Percentiles rank a stretch among this genome's conserved stretches.
Conservation (phyloP, 805 yeast species). For the Priceomyces melissophilus region DNA sequence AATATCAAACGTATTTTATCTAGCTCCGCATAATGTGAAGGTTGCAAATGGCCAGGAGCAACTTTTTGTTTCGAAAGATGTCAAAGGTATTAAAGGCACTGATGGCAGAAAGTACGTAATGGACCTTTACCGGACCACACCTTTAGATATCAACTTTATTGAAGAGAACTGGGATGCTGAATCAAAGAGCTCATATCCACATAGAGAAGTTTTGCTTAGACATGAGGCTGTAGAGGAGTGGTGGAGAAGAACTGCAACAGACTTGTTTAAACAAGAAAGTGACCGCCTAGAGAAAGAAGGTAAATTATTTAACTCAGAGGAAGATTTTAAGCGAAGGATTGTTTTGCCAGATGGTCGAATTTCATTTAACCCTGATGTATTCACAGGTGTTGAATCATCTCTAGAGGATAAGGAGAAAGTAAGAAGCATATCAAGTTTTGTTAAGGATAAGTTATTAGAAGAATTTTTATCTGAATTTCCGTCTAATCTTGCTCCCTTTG, state of each 20-base stretch:
- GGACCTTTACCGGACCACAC: constrained; percentile 81
- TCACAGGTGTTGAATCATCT: constrained; percentile 40
- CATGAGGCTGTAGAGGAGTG: constrained; percentile 88
- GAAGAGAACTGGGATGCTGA: constrained; percentile 48
- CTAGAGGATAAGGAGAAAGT: constrained; percentile 61
- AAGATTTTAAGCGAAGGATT: constrained; percentile 46
- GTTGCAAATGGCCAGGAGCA: constrained; percentile 45
- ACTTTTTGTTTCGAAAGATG: constrained; percentile 67
- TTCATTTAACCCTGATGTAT: constrained; percentile 78
- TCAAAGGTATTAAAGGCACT: constrained; percentile 81
- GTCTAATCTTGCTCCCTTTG: constrained; percentile 64
- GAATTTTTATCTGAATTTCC: constrained; percentile 56
- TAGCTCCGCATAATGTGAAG: constrained; percentile 64
- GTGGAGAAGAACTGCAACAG: constrained; percentile 71
- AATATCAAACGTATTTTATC: constrained; percentile 72
- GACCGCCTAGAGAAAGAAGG: constrained; percentile 43
- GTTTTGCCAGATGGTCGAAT: constrained; percentile 51
- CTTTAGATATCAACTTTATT: constrained; percentile 75
- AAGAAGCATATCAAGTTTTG: constrained; percentile 63
- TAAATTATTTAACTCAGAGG: constrained; percentile 24
- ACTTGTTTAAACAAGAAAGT: constrained; percentile 47
- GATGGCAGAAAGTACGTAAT: constrained; percentile 83
- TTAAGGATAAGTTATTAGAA: constrained; percentile 58
- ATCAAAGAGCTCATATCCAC: constrained; percentile 64
- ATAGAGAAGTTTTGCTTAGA: constrained; percentile 72